A percentile compares a stretch with the other conserved stretches of the same genome.
Evolutionary conservation across 2,329 filamentous ascomycete species (phyloP).

Genomic region (Dothistroma pini): DNA sequence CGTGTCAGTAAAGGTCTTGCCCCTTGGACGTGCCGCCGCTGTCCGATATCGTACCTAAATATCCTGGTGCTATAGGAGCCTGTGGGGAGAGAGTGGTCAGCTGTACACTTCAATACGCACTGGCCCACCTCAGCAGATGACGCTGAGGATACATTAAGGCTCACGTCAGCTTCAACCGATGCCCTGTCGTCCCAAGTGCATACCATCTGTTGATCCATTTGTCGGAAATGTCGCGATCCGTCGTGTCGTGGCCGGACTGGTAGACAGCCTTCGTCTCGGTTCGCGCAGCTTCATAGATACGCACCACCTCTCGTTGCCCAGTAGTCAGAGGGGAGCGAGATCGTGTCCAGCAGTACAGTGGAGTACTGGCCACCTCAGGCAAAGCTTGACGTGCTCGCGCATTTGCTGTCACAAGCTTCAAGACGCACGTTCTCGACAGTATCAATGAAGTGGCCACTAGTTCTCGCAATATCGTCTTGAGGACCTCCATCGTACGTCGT

Average conservation of each 20-base stretch:
- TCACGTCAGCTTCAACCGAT: neutral
- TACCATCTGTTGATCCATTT: conserved; percentile 49
- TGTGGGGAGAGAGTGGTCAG: neutral
- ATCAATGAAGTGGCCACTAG: too few relatives aligned
- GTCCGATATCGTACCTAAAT: conserved; percentile 34
- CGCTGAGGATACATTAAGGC: neutral
- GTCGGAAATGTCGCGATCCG: conserved; percentile 36
- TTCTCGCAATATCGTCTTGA: too few relatives aligned
- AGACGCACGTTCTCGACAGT: too few relatives aligned
- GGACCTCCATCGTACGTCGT: too few relatives aligned
- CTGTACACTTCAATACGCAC: neutral
- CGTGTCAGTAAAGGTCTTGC: neutral
- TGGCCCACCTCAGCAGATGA: neutral
- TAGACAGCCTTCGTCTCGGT: conserved; percentile 39
- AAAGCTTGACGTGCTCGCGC: too few relatives aligned
- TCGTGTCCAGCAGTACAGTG: too few relatives aligned
- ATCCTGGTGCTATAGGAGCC: conserved; percentile 44
- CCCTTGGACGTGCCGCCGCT: neutral
- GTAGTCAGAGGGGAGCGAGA: conserved; percentile 28
- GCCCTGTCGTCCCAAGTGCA: neutral
- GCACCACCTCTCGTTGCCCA: conserved; percentile 40
- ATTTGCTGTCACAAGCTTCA: too few relatives aligned
- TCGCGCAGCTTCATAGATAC: conserved; percentile 38
- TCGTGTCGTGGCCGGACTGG: conserved; percentile 38
- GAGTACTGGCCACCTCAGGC: too few relatives aligned